Conservation (phyloP, 805 yeast species). For the Martiniozyma abietophila region DNA sequence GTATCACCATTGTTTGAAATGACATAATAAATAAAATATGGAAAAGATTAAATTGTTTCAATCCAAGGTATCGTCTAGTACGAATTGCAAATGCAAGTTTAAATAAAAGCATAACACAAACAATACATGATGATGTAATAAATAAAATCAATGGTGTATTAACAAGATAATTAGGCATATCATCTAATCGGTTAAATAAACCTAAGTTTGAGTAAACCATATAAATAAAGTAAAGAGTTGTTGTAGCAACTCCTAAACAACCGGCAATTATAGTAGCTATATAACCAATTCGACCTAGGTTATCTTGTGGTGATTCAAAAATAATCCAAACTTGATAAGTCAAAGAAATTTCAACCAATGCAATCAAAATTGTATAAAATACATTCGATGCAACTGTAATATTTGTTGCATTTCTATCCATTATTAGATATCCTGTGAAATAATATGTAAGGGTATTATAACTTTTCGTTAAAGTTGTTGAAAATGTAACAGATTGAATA, state of each 20-base stretch:
- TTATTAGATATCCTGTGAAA: slow-evolving; percentile 37
- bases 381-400: slow-evolving; percentile 54
- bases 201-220: slow-evolving; percentile 36
- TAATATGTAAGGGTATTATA: slow-evolving; percentile 38
- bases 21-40: slow-evolving; percentile 78
- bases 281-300: slow-evolving; percentile 31
- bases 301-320: slow-evolving; percentile 45
- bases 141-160: slow-evolving; percentile 55
- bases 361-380: slow-evolving; percentile 49
- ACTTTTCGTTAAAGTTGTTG: slow-evolving; percentile 45
- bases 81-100: slow-evolving; percentile 64
- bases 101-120: slow-evolving; percentile 48
- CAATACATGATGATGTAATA: slow-evolving; percentile 56
- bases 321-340: slow-evolving; percentile 65
- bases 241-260: slow-evolving; percentile 42
- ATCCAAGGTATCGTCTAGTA: slow-evolving; percentile 67
- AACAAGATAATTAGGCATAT: slow-evolving; percentile 29
- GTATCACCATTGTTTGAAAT: slow-evolving; percentile 71
- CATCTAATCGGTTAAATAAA: slow-evolving; percentile 15
- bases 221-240: slow-evolving; percentile 49
- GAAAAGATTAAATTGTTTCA: slow-evolving; percentile 72
- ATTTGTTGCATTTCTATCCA: slow-evolving; percentile 31
- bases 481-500: slow-evolving; percentile 51
- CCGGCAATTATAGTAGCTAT: slow-evolving; percentile 30
- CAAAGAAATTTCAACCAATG: slow-evolving; percentile 55